Conservation (phyloP, 2,329 filamentous ascomycete genomes). For the Diaporthe eres region DNA sequence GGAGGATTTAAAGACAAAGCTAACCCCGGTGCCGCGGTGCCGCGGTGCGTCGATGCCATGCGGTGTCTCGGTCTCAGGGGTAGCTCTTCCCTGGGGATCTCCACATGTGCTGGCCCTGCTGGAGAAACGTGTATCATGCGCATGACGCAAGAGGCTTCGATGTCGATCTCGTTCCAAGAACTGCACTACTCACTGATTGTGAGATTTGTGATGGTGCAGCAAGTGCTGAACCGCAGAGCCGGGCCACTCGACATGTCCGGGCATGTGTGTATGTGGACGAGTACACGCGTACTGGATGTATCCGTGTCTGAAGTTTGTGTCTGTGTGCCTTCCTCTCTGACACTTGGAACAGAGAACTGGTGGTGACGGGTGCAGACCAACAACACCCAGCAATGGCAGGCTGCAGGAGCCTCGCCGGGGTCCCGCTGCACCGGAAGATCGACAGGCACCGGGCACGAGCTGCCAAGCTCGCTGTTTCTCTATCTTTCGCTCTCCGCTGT, state of each 20-base stretch:
- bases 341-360: too few relatives aligned
- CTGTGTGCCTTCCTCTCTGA: too few relatives aligned
- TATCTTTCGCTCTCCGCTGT: not conserved
- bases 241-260: not conserved
- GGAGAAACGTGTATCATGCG: slow-evolving; percentile 27
- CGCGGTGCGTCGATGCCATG: not conserved
- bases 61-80: slow-evolving; percentile 12
- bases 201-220: not conserved
- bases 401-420: slow-evolving; percentile 11
- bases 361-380: too few relatives aligned
- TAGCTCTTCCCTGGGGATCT: not conserved
- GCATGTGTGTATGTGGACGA: not conserved
- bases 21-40: not conserved
- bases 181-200: not conserved
- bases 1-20: not conserved
- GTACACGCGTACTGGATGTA: not conserved
- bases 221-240: slow-evolving; percentile 11
- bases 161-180: slow-evolving; percentile 1
- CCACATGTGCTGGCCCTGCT: slow-evolving; percentile 17
- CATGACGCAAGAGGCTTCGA: slow-evolving; percentile 25
- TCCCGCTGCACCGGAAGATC: slow-evolving; percentile 14
- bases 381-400: not conserved
- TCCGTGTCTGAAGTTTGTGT: slow-evolving; percentile 10
- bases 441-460: slow-evolving; percentile 19
- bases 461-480: not conserved